Base-by-base conservation (phyloP, 169 alveolate genomes). In the Eimeria sp. region DNA sequence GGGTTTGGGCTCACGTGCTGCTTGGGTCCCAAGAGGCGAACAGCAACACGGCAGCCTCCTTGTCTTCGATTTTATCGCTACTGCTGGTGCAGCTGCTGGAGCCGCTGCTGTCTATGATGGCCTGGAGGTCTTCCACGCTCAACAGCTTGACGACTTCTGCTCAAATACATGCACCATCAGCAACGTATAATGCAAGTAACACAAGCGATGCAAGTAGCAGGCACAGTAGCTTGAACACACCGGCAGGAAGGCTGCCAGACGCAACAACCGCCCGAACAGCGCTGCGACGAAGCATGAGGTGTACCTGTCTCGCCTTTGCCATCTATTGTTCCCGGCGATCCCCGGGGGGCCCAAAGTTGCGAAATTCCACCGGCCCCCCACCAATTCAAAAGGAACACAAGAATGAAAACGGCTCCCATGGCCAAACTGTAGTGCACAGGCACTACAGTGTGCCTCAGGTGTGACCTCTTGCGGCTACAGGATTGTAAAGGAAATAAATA, bases 11-110 rank as follows among this genome's bases (percentile, higher is more conserved):
- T 22, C 54, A 83, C 91, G 63, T 57, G 91, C 91, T 83, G 57
- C 76, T 83, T 18, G 91, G 58, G 57, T 83, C 91, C 91, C 91
- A 83, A 1, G 91, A 83, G 76, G 91, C 75, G 76, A 57, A 83
- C 72, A 83, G 75, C 75, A 83, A 25, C 76, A 83, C 91, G 18
- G 91, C 91, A 54, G 91, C 91, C 76, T 83, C 91, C 43, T 16
- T 34, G 27, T 16, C 86, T 10, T 5, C n/a, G n/a, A 6, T 6
- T 34, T 40, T 65, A 40, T 40, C n/a, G 75, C 75, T 65, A 40
- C 75, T 65, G 75, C 75, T 65, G 75, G 43, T 65, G 75, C 84
- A 40, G 54, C 89, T 80, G 89, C 58, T 82, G 72, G 30, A 5
- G 70, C 51, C 25, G 45, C 54, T 82, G 90, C 90, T 82, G 90